A percentile compares a stretch with the other conserved stretches of the same genome.
phyloP scores from a whole-genome alignment of 2,329 filamentous ascomycete genomes.

The Thelonectria discophora region DNA sequence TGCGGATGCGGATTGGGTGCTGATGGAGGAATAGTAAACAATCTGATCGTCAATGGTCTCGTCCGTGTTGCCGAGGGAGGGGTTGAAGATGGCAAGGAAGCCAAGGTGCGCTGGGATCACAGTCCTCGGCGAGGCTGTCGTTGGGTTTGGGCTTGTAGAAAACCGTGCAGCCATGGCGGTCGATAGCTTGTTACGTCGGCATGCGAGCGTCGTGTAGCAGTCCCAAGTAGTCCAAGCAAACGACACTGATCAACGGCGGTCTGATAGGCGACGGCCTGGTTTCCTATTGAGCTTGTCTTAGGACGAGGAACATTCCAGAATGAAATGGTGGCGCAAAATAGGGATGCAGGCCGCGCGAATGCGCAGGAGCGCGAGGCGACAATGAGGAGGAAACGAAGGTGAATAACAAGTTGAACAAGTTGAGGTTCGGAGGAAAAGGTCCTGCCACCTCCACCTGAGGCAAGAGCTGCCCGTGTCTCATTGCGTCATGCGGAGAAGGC shows the following conservation, averaged over 20 bases:
- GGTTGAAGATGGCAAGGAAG: conserved; percentile 96
- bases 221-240: not conserved
- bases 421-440: conserved; percentile 9
- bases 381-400: not conserved
- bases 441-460: not conserved
- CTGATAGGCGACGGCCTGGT: not conserved
- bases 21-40: conserved; percentile 85
- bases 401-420: not conserved
- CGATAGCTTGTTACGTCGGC: not conserved
- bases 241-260: not conserved
- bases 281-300: not conserved
- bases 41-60: conserved; percentile 79
- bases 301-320: not conserved
- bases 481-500: conserved; percentile 21
- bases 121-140: conserved; percentile 34
- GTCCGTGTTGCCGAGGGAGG: conserved; percentile 71
- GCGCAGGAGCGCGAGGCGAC: not conserved
- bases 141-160: conserved; percentile 19
- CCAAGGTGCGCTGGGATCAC: conserved; percentile 79
- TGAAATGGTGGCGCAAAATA: not conserved
- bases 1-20: conserved; percentile 51
- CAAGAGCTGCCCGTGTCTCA: not conserved
- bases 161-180: conserved; percentile 32
- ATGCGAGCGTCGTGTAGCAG: not conserved
- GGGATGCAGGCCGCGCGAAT: not conserved